These are phyloP conservation scores for Ilyonectria mors-panacis DNA, from an alignment of 2,329 filamentous ascomycete species.

Conservation along the genomic window DNA sequence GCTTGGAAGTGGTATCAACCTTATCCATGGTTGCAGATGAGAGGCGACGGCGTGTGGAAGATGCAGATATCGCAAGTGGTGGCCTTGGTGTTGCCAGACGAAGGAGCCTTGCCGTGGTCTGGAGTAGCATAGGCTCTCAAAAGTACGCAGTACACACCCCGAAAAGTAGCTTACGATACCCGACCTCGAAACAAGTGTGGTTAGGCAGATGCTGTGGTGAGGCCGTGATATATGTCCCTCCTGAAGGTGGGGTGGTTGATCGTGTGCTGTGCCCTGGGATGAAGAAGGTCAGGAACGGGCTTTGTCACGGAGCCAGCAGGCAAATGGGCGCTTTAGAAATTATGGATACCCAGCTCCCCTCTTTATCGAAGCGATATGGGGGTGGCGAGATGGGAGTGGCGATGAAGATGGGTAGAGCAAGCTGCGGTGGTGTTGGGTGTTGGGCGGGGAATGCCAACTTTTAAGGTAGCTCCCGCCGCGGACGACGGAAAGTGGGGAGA, in stretches of 20 bases:
- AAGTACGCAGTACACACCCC: slow-evolving; percentile 35
- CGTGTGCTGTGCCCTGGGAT: slow-evolving; percentile 13
- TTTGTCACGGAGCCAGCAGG: slow-evolving; percentile 2
- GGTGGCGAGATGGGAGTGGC: not conserved
- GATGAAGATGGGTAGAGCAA: slow-evolving; percentile 13
- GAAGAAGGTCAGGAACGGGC: slow-evolving; percentile 2
- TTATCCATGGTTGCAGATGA: slow-evolving; percentile 51
- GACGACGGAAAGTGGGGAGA: slow-evolving; percentile 26
- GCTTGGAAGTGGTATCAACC: slow-evolving; percentile 83
- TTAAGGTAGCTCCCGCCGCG: slow-evolving; percentile 14
- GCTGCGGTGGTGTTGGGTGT: not conserved
- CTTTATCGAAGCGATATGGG: not conserved
- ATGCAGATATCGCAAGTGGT: slow-evolving; percentile 25
- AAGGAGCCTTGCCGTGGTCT: slow-evolving; percentile 41
- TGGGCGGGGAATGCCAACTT: slow-evolving; percentile 28
- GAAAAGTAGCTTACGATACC: slow-evolving; percentile 28
- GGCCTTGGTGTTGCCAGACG: slow-evolving; percentile 39
- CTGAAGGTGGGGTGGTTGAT: not conserved
- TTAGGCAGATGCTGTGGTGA: not conserved
- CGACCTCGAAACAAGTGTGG: slow-evolving; percentile 8
- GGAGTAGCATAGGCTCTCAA: slow-evolving; percentile 45
- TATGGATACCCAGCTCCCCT: not conserved
- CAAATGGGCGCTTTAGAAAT: not conserved
- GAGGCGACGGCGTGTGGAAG: slow-evolving; percentile 33
- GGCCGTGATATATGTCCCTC: slow-evolving; percentile 6